Percentiles rank a stretch among this genome's conserved stretches.
phyloP scores from a whole-genome alignment of 768 basidiomycete species.

The Heimioporus sp. region DNA sequence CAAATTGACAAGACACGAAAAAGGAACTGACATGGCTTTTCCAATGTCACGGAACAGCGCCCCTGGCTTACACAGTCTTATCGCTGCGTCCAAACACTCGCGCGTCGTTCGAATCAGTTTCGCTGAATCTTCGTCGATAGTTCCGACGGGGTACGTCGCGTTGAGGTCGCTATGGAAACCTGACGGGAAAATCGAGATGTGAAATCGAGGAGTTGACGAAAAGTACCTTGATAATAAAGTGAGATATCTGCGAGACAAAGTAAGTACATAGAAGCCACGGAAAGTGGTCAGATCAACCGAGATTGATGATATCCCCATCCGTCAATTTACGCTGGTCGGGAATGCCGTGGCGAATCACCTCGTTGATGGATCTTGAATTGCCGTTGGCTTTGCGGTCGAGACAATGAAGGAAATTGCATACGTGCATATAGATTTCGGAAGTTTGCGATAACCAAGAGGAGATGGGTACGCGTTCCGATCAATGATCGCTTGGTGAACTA shows the following conservation, averaged over 20 bases:
- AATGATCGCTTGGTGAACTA: slow-evolving; percentile 90
- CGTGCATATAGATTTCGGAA: slow-evolving; percentile 97
- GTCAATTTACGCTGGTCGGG: slow-evolving; percentile 80
- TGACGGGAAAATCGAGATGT: slow-evolving; percentile 22
- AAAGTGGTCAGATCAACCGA: slow-evolving; percentile 50
- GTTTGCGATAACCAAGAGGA: slow-evolving; percentile 86
- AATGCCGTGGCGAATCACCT: slow-evolving; percentile 96
- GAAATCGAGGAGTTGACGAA: slow-evolving; percentile 2
- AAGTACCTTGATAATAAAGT: slow-evolving; percentile 71
- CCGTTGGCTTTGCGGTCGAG: slow-evolving; percentile 1
- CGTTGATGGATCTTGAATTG: slow-evolving; percentile 76
- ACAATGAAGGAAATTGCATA: slow-evolving; percentile 41
- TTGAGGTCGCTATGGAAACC: slow-evolving; percentile 94
- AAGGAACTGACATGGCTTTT: slow-evolving; percentile 66
- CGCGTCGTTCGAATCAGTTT: slow-evolving; percentile 83
- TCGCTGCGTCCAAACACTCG: slow-evolving; percentile 83
- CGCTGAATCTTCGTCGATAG: slow-evolving; percentile 78
- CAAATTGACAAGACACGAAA: slow-evolving; percentile 9
- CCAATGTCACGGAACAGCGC: slow-evolving; percentile 86
- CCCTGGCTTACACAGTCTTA: slow-evolving; percentile 92
- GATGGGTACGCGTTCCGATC: slow-evolving; percentile 93
- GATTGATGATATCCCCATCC: slow-evolving; percentile 96
- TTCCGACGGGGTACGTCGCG: slow-evolving; percentile 88
- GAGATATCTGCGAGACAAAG: slow-evolving; percentile 59
- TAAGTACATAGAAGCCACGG: slow-evolving; percentile 16